Evolutionary conservation across 345 rosid species (phyloP).

Genomic region (Lepidium sativum): DNA sequence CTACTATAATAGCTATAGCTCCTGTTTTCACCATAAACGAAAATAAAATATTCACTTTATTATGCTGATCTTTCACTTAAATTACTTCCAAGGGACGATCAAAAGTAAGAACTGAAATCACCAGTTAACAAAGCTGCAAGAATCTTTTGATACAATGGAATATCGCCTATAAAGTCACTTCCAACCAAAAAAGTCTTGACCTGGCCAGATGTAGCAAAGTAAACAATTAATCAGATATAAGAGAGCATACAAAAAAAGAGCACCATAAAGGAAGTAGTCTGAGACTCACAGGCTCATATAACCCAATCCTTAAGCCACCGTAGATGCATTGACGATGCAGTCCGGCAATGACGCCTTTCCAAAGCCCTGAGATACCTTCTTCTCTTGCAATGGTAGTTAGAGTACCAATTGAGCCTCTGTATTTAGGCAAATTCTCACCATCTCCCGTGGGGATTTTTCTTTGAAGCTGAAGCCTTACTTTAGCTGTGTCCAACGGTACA

Average conservation of each 20-base stretch:
- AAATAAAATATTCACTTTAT: neutral
- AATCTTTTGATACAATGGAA: constrained; percentile 75
- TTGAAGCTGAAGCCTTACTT: constrained; percentile 98
- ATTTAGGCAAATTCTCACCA: constrained; percentile 48
- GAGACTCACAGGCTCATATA: constrained; percentile 81
- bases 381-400: constrained; percentile 77
- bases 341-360: constrained; percentile 92
- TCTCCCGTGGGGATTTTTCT: constrained; percentile 48
- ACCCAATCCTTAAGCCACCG: constrained; percentile 88
- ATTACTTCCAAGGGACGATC: neutral
- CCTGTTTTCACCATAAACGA: constrained; percentile 38
- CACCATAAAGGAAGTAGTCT: neutral
- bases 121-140: constrained; percentile 90
- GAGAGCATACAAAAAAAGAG: neutral
- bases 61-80: neutral
- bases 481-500: constrained; percentile 83
- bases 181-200: constrained; percentile 85
- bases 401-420: constrained; percentile 72
- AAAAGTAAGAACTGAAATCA: constrained; percentile 24
- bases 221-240: neutral
- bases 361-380: constrained; percentile 74
- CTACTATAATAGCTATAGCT: constrained; percentile 78
- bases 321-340: constrained; percentile 85
- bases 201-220: constrained; percentile 34
- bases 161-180: constrained; percentile 64